Evolutionary conservation across 2,329 filamentous ascomycete genomes (phyloP).

Genomic region (Rhynchosporium secalis): DNA sequence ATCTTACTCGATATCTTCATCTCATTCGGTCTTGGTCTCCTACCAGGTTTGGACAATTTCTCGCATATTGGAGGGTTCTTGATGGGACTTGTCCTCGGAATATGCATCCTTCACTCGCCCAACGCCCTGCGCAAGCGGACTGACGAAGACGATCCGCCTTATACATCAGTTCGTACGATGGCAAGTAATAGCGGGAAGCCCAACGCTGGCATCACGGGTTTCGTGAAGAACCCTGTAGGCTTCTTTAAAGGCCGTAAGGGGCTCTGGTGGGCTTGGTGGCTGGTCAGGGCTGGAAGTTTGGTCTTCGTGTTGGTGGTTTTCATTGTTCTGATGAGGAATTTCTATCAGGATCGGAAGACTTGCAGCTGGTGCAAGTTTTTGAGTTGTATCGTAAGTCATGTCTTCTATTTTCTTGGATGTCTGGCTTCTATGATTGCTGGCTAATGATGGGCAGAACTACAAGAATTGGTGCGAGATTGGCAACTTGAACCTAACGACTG

Average conservation of each 20-base stretch:
- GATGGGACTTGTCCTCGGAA: conserved; percentile 83
- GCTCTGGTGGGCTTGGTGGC: conserved; percentile 98
- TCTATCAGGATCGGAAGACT: conserved; percentile 74
- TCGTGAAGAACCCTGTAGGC: conserved; percentile 63
- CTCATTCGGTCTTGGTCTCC: conserved; percentile 85
- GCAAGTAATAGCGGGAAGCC: conserved; percentile 35
- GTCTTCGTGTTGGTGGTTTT: conserved; percentile 83
- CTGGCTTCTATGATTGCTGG: neutral
- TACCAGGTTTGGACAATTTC: conserved; percentile 95
- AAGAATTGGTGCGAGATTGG: conserved; percentile 64
- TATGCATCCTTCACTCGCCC: conserved; percentile 87
- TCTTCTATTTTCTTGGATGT: neutral
- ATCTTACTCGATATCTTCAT: conserved; percentile 83
- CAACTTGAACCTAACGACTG: conserved; percentile 30
- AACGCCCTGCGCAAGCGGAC: conserved; percentile 74
- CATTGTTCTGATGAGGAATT: conserved; percentile 84
- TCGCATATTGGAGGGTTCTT: conserved; percentile 94
- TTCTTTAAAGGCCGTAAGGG: conserved; percentile 94
- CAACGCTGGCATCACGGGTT: conserved; percentile 40
- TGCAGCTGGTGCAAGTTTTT: conserved; percentile 96
- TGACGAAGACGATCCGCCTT: conserved; percentile 67
- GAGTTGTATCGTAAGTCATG: conserved; percentile 78
- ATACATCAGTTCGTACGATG: conserved; percentile 62
- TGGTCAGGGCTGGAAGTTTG: conserved; percentile 75
- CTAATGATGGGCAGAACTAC: conserved; percentile 64